phyloP scores from a whole-genome alignment of 371 early-diverging fungal genomes.

The Polyrhizophydium stewartii region DNA sequence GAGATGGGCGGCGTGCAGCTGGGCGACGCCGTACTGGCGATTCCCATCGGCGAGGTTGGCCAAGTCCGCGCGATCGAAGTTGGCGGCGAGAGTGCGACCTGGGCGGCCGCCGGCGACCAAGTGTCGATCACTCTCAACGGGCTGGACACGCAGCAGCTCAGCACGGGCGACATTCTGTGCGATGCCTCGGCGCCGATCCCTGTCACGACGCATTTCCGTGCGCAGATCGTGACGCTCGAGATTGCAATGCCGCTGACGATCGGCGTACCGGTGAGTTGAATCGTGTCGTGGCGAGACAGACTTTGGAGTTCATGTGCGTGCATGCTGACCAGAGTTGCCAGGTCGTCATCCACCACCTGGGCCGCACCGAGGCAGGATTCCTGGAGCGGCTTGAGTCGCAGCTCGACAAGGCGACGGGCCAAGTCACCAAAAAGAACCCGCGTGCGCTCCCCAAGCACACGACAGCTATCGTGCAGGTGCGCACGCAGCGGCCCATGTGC shows the following conservation, averaged over 20 bases:
- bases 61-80: constrained; percentile 59
- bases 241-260: constrained; percentile 81
- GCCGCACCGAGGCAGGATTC: constrained; percentile 70
- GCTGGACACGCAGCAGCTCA: constrained; percentile 74
- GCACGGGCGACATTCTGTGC: constrained; percentile 78
- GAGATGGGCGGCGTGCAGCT: constrained; percentile 81
- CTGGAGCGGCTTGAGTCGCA: constrained; percentile 67
- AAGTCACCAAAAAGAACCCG: constrained; percentile 78
- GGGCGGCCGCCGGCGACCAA: constrained; percentile 94
- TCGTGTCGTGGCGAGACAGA: background rate
- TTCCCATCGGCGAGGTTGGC: constrained; percentile 69
- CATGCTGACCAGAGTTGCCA: constrained; percentile 8
- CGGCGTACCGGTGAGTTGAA: constrained; percentile 67
- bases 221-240: constrained; percentile 91
- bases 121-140: constrained; percentile 71
- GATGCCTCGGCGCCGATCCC: constrained; percentile 61
- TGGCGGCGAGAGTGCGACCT: constrained; percentile 63
- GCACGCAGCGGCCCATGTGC: constrained; percentile 65
- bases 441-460: constrained; percentile 66
- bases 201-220: constrained; percentile 67
- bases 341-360: constrained; percentile 77
- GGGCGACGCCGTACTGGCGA: constrained; percentile 74
- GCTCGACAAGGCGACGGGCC: constrained; percentile 80
- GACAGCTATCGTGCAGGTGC: constrained; percentile 82
- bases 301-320: background rate